These are phyloP conservation scores for Microbotryomycetes sp. DNA, from an alignment of 1,284 basidiomycete species.

Conservation along the genomic window DNA sequence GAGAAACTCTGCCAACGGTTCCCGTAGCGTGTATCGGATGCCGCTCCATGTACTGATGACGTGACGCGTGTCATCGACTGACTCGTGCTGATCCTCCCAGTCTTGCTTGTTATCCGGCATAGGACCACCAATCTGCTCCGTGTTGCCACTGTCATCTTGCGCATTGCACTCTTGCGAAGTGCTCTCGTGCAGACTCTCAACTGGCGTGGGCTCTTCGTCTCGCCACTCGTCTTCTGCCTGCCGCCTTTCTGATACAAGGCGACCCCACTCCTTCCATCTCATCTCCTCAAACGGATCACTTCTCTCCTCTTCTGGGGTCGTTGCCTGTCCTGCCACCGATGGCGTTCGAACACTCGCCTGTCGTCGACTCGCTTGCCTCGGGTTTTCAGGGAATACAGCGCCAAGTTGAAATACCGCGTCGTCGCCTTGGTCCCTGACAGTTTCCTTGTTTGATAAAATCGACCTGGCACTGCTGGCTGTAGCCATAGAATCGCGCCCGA, in stretches of 20 bases:
- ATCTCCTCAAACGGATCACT: neutral
- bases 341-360: neutral
- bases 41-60: slow-evolving; percentile 21
- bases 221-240: neutral
- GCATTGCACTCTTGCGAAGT: neutral
- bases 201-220: neutral
- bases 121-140: slow-evolving; percentile 12
- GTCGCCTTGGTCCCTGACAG: no score
- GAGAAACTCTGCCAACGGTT: slow-evolving; percentile 35
- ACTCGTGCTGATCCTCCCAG: slow-evolving; percentile 11
- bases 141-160: neutral
- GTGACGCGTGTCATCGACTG: slow-evolving; percentile 2
- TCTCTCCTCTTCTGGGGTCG: neutral
- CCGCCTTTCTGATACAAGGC: neutral
- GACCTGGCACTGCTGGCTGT: no score
- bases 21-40: slow-evolving; percentile 23
- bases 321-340: no score
- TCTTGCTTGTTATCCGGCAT: slow-evolving; percentile 10
- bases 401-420: neutral
- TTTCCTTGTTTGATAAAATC: no score
- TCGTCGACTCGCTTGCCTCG: neutral
- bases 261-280: neutral
- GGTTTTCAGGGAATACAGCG: neutral
- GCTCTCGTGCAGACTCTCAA: neutral
- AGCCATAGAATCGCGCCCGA: no score